Conservation (phyloP, 441 rosid genomes). For the Iberis amara region DNA sequence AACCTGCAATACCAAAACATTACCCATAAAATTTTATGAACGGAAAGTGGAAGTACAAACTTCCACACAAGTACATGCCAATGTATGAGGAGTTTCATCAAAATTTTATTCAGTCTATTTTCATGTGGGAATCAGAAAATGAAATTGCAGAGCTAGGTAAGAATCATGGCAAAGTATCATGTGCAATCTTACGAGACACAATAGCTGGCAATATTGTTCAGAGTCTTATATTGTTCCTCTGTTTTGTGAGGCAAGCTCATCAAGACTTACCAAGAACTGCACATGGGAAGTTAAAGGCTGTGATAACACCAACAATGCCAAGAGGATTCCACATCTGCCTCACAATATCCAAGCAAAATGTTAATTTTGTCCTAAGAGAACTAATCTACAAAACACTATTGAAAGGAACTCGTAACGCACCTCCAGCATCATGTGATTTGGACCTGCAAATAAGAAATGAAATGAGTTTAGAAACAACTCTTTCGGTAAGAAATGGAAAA, state of each 20-base stretch:
- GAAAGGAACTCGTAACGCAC: slow-evolving; percentile 34
- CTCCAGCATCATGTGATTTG: slow-evolving; percentile 95
- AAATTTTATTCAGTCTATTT: background rate
- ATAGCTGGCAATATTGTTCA: background rate
- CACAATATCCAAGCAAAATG: slow-evolving; percentile 15
- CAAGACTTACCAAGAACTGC: slow-evolving; percentile 82
- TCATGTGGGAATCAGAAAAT: background rate
- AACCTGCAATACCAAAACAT: slow-evolving; percentile 47
- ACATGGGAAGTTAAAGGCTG: slow-evolving; percentile 93
- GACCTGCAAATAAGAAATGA: slow-evolving; percentile 52
- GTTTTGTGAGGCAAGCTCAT: background rate
- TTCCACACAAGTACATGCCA: background rate
- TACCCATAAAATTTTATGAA: background rate
- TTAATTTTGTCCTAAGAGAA: slow-evolving; percentile 10
- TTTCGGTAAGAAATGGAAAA: no score
- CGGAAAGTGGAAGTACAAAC: background rate
- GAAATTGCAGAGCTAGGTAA: background rate
- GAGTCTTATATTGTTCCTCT: background rate
- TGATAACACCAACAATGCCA: slow-evolving; percentile 91
- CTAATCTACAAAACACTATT: slow-evolving; percentile 6
- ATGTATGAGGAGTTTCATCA: background rate
- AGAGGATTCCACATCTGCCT: slow-evolving; percentile 95
- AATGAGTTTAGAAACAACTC: slow-evolving; percentile 20
- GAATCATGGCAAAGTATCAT: background rate
- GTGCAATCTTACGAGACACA: slow-evolving; percentile 5